These are phyloP conservation scores for Volvox reticuliferus DNA, from an alignment of 139 green algal genomes.

Conservation along the genomic window DNA sequence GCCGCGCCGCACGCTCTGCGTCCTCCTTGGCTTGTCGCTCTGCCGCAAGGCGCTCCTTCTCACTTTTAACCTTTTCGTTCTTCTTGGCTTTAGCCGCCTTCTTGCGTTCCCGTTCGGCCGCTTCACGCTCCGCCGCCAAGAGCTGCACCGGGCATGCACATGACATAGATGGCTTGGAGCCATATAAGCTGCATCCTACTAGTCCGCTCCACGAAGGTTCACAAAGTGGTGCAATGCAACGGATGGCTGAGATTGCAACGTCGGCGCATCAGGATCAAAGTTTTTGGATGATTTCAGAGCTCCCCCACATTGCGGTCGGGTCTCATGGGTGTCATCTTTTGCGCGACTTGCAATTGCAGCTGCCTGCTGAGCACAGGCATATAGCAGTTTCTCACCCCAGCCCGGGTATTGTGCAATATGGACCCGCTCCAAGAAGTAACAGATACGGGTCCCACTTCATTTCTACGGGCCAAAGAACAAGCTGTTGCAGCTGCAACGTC, in stretches of 20 bases:
- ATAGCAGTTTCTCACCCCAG: too few species aligned
- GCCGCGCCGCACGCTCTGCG: conserved; percentile 45
- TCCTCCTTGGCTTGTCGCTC: conserved; percentile 61
- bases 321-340: conserved; percentile 37
- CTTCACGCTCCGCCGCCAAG: conserved; percentile 56
- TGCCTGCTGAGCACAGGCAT: not conserved
- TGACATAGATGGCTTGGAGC: not conserved
- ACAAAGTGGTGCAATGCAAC: not conserved
- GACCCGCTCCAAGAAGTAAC: too few species aligned
- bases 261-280: conserved; percentile 63
- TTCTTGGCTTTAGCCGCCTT: conserved; percentile 68
- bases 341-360: not conserved
- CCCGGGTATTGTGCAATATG: too few species aligned
- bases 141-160: conserved; percentile 42
- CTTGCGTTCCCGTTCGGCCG: conserved; percentile 64
- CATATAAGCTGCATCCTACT: not conserved
- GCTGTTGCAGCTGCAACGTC: not conserved
- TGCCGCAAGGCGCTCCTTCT: conserved; percentile 71
- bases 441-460: too few species aligned
- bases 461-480: not conserved
- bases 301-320: conserved; percentile 47
- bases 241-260: not conserved
- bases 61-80: conserved; percentile 69
- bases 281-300: conserved; percentile 51
- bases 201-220: too few species aligned